Percentiles rank a stretch among this genome's conserved stretches.
These are phyloP conservation scores for Neopestalotiopsis sp. DNA, from an alignment of 2,329 filamentous ascomycete genomes.

Conservation along the genomic window DNA sequence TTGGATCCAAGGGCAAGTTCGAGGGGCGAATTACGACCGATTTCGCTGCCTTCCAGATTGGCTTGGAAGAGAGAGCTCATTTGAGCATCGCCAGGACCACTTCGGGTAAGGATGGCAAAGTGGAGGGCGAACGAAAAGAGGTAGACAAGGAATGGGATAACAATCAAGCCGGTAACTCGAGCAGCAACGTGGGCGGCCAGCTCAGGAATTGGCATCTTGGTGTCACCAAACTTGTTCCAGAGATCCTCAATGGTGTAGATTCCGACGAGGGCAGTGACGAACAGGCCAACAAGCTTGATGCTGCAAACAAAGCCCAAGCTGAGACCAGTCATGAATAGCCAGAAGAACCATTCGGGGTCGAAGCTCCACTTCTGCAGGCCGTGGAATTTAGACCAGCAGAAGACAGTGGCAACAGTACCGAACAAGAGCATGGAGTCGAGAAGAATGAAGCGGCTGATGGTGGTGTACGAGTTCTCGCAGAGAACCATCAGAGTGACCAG, in stretches of 20 bases:
- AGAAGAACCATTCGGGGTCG: slow-evolving; percentile 89
- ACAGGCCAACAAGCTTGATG: slow-evolving; percentile 97
- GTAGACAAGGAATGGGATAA: slow-evolving; percentile 90
- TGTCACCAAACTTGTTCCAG: slow-evolving; percentile 96
- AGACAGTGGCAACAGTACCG: slow-evolving; percentile 96
- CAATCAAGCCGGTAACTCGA: slow-evolving; percentile 84
- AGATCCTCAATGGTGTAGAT: slow-evolving; percentile 96
- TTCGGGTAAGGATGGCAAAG: slow-evolving; percentile 91
- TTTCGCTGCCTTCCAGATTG: slow-evolving; percentile 90
- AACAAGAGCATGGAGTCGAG: slow-evolving; percentile 98
- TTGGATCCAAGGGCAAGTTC: slow-evolving; percentile 90
- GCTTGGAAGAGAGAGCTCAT: slow-evolving; percentile 99
- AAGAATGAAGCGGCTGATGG: slow-evolving; percentile 97
- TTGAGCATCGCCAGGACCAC: slow-evolving; percentile 96
- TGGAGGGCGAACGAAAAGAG: slow-evolving; percentile 95
- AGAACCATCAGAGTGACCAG: slow-evolving; percentile 95
- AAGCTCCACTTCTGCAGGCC: slow-evolving; percentile 85
- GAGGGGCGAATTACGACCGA: slow-evolving; percentile 91
- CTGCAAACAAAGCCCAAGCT: slow-evolving; percentile 98
- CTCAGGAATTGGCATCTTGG: slow-evolving; percentile 74
- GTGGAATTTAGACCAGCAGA: slow-evolving; percentile 98
- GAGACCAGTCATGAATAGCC: slow-evolving; percentile 90
- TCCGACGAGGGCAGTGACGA: slow-evolving; percentile 92
- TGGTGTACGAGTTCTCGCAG: slow-evolving; percentile 99
- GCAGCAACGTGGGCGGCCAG: slow-evolving; percentile 80